Evolutionary conservation across 148 eudicot genomes (phyloP).

Genomic region (Chenopodium formosanum): DNA sequence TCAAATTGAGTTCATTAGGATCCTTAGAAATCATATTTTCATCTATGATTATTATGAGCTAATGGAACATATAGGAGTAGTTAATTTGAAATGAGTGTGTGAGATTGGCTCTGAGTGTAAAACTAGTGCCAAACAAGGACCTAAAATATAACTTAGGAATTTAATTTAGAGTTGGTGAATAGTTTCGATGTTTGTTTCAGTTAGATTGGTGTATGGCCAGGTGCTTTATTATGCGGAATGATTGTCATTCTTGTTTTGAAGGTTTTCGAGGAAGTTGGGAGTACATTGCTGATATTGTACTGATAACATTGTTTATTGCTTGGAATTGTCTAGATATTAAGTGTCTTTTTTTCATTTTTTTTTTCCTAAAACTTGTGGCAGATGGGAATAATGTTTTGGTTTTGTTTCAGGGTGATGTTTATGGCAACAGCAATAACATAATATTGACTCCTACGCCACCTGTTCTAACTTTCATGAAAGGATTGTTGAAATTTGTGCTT

Average conservation of each 20-base stretch:
- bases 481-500: conserved; percentile 24
- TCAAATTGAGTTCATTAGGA: not conserved
- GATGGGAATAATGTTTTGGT: not conserved
- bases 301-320: not conserved
- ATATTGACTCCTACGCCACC: conserved; percentile 17
- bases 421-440: conserved; percentile 15
- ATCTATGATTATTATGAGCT: not conserved
- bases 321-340: not conserved
- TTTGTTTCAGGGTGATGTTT: conserved; percentile 30
- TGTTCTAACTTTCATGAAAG: conserved; percentile 28
- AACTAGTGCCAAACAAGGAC: not conserved
- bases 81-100: not conserved
- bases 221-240: too few species aligned
- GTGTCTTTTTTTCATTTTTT: not conserved
- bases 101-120: not conserved
- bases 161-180: not conserved
- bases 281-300: not conserved
- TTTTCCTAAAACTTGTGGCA: not conserved
- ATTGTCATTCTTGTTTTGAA: not conserved
- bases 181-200: not conserved
- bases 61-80: not conserved
- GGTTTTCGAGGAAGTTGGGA: not conserved
- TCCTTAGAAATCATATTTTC: not conserved
- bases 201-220: not conserved
- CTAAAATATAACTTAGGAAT: not conserved